Base-by-base conservation (phyloP, 2,329 filamentous ascomycete genomes). In the Thermoascus crustaceus region DNA sequence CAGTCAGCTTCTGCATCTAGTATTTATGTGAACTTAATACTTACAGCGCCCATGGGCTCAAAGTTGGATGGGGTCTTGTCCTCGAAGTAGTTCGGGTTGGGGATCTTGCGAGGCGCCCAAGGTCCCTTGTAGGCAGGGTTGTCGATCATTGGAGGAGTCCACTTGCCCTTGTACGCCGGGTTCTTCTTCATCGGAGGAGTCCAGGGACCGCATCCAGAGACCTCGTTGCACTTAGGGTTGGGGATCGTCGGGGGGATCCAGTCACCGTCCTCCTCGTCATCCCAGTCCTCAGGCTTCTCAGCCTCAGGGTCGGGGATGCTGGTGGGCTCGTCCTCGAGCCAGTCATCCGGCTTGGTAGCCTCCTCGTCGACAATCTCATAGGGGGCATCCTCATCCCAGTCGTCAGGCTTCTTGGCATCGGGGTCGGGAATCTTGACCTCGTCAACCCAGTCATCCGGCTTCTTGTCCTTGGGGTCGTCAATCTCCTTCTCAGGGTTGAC, bases 211-310 rank as follows among this genome's bases (percentile, higher is more conserved):
- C 91, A 96, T 57, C 91, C 91, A 69, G 89, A 88, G 48, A 72
- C 85, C 40, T 96, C 89, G 47, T 80, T 78, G 60, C 91, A 96
- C 78, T 94, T 94, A 66, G 89, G 85, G 79, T 98, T 96, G 61
- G 86, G 76, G 37, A 98, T 78, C 37, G 80, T 87, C 39, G 89
- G 91, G 34, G 88, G 70, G 49, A 94, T 66, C 87, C 88, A 98
- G 72, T 98, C 91, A 64, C 91, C 91, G 64, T 98, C 91, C 72
- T 98, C 91, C 72, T 98, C 91, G 41, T 98, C 89, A 69, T 95
- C 89, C 91, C 91, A 98, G 63, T 96, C 91, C 69, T 94, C 88
- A 44, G 91, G 91, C 82, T 96, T 98, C 72, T 85, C 74, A 34
- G 89, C 87, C 71, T 94, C 87, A 37, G 91, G 91, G 70, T 98